Percentiles rank a stretch among this genome's conserved stretches.
These are phyloP conservation scores for Tolypocladium nubicola DNA, from an alignment of 2,329 filamentous ascomycete genomes.

Conservation along the genomic window DNA sequence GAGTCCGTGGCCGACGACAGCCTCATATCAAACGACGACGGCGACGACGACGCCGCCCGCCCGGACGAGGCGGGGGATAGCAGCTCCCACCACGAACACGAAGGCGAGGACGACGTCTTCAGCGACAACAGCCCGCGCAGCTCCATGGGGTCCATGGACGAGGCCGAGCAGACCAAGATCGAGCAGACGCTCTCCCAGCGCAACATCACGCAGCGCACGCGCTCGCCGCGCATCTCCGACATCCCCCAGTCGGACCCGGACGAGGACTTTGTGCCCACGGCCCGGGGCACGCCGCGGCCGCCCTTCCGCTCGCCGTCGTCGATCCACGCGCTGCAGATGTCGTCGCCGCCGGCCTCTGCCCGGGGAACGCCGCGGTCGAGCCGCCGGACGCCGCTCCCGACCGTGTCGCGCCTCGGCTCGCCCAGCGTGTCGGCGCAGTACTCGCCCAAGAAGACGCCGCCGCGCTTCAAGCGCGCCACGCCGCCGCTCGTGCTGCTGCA, in stretches of 20 bases:
- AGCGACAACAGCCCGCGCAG: slow-evolving; percentile 47
- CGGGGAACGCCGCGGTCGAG: slow-evolving; percentile 43
- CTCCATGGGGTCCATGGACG: slow-evolving; percentile 41
- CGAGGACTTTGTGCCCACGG: slow-evolving; percentile 40
- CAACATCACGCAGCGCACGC: slow-evolving; percentile 10
- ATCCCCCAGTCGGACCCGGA: slow-evolving; percentile 36
- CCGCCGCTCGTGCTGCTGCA: slow-evolving; percentile 69
- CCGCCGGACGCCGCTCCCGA: slow-evolving; percentile 36
- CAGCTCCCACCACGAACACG: slow-evolving; percentile 40
- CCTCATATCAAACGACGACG: slow-evolving; percentile 5
- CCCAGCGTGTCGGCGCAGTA: slow-evolving; percentile 40
- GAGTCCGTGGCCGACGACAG: slow-evolving; percentile 10
- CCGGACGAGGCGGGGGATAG: slow-evolving; percentile 25
- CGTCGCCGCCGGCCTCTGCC: slow-evolving; percentile 50
- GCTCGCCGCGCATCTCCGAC: slow-evolving; percentile 36
- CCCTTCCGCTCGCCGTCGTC: slow-evolving; percentile 61
- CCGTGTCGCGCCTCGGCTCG: slow-evolving; percentile 47
- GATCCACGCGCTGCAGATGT: slow-evolving; percentile 62
- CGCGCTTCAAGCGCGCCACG: slow-evolving; percentile 44
- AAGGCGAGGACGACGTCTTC: slow-evolving; percentile 50
- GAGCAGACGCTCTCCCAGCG: slow-evolving; percentile 21
- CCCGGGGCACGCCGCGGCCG: slow-evolving; percentile 48
- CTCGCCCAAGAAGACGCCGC: slow-evolving; percentile 47
- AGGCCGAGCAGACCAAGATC: slow-evolving; percentile 21
- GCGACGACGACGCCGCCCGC: slow-evolving; percentile 5